Conservation (phyloP, 2,329 filamentous ascomycete genomes). For the Thermothelomyces thermophilus region DNA sequence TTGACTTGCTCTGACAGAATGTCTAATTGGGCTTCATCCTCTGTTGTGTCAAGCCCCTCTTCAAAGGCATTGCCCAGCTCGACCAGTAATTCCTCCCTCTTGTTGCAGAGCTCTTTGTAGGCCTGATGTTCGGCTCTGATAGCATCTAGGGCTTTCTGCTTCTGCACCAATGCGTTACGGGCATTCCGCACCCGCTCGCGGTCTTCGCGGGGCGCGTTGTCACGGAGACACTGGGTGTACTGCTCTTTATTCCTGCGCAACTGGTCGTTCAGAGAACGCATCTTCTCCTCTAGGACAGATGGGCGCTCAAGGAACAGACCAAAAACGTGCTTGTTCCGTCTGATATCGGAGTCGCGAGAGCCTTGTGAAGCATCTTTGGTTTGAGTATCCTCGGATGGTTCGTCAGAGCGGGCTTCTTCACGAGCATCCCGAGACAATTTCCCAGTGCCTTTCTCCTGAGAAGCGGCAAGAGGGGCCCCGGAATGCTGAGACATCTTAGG, state of each 20-base stretch:
- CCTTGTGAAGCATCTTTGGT: conserved; percentile 10
- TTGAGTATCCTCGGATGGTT: not conserved
- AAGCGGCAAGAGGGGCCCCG: not conserved
- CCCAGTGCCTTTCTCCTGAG: not conserved
- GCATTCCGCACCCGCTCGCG: conserved; percentile 43
- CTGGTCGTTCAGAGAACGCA: conserved; percentile 35
- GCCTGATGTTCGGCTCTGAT: conserved; percentile 37
- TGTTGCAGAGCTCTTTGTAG: conserved; percentile 37
- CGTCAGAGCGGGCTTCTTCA: not conserved
- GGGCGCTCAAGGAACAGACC: conserved; percentile 32
- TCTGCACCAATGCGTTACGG: conserved; percentile 41
- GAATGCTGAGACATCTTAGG: not conserved
- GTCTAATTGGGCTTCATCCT: conserved; percentile 45
- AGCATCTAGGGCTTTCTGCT: conserved; percentile 39
- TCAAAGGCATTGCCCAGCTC: conserved; percentile 45
- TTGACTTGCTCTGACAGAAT: conserved; percentile 41
- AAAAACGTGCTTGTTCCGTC: conserved; percentile 30
- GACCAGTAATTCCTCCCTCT: conserved; percentile 41
- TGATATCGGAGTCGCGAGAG: conserved; percentile 25
- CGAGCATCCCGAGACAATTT: not conserved
- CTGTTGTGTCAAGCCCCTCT: conserved; percentile 44
- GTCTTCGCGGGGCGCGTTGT: conserved; percentile 39
- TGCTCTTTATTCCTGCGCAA: conserved; percentile 43
- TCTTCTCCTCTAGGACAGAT: conserved; percentile 31
- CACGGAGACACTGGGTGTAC: conserved; percentile 42